Conservation (phyloP, 257 asterid species). For the Orobanche coerulescens region DNA sequence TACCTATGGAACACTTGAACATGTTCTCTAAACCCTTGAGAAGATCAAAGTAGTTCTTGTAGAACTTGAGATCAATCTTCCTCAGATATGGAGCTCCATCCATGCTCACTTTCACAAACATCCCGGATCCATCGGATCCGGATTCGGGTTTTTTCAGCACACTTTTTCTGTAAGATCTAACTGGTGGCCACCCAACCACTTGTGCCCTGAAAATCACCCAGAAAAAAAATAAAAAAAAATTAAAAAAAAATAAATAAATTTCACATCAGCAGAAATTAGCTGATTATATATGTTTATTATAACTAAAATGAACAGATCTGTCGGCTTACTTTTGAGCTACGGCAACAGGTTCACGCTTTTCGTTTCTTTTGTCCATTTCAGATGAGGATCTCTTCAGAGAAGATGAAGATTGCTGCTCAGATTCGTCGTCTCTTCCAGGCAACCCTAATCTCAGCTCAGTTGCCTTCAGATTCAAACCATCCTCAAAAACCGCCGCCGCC, state of each 20-base stretch:
- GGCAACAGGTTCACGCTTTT: conserved; percentile 16
- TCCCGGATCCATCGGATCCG: conserved; percentile 30
- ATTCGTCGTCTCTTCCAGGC: conserved; percentile 45
- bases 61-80: conserved; percentile 49
- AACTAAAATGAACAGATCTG: too few species aligned
- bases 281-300: too few species aligned
- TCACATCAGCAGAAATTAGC: neutral
- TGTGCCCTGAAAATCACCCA: conserved; percentile 32
- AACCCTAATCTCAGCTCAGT: conserved; percentile 52
- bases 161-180: conserved; percentile 39
- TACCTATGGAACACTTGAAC: conserved; percentile 55
- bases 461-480: conserved; percentile 36
- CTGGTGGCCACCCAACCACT: conserved; percentile 69
- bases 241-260: neutral
- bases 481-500: conserved; percentile 16
- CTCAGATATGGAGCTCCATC: conserved; percentile 65
- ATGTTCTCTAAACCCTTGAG: conserved; percentile 46
- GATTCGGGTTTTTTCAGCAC: conserved; percentile 19
- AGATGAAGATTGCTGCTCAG: conserved; percentile 28
- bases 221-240: neutral
- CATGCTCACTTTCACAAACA: conserved; percentile 63
- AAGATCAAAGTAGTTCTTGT: conserved; percentile 37
- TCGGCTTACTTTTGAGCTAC: conserved; percentile 45
- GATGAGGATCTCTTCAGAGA: conserved; percentile 33
- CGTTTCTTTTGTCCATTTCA: conserved; percentile 24